These are phyloP conservation scores for Eragrostis nindensis DNA, from an alignment of 176 grass and related monocot species.

Conservation along the genomic window DNA sequence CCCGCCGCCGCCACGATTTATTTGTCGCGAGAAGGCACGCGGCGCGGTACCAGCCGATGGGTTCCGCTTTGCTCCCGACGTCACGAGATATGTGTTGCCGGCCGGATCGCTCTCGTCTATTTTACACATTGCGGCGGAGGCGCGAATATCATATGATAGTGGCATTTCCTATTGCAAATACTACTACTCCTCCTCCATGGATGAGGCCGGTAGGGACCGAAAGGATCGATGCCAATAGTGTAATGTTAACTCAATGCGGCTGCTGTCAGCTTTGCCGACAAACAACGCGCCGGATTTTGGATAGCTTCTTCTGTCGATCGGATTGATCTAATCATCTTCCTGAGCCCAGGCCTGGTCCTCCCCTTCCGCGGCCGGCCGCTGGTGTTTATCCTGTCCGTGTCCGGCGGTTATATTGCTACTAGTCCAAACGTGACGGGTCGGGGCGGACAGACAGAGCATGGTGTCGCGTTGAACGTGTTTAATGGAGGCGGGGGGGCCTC, in stretches of 20 bases:
- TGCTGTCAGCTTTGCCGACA: conserved; percentile 30
- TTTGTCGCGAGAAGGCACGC: neutral
- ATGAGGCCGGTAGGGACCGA: neutral
- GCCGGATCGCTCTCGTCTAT: neutral
- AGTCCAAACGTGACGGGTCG: conserved; percentile 2
- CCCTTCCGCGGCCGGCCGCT: neutral
- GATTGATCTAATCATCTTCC: neutral
- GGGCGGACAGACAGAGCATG: neutral
- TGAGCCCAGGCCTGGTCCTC: too few relatives aligned
- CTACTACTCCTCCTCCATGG: too few relatives aligned
- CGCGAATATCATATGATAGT: neutral
- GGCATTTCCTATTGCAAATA: too few relatives aligned
- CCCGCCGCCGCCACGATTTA: neutral
- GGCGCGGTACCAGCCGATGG: neutral
- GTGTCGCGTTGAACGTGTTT: neutral
- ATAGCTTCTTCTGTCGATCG: neutral
- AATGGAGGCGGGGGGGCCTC: neutral
- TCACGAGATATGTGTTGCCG: neutral
- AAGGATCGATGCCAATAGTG: neutral
- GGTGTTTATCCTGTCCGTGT: neutral
- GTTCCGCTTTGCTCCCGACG: neutral
- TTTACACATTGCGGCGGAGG: conserved; percentile 1
- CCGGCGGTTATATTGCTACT: too few relatives aligned
- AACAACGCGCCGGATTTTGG: neutral
- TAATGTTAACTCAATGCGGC: conserved; percentile 8